Conservation (phyloP, 495 filamentous ascomycete genomes). For the Hypoxylon fuscum region DNA sequence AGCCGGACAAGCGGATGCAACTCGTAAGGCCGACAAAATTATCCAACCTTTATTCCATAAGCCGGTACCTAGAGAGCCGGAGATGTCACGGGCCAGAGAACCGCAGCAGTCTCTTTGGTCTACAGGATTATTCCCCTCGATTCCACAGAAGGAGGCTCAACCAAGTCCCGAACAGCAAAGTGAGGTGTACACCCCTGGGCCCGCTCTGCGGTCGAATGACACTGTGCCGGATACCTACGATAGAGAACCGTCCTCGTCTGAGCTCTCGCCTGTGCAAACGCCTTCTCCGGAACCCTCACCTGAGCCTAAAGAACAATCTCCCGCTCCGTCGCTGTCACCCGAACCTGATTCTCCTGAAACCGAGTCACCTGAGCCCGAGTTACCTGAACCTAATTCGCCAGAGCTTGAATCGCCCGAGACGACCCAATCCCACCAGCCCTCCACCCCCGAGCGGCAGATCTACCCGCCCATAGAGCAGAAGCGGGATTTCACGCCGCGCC, state of each 20-base stretch:
- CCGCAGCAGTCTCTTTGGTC: slow-evolving; percentile 41
- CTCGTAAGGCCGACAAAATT: slow-evolving; percentile 8
- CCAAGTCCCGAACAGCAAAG: slow-evolving; percentile 32
- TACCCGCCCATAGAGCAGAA: slow-evolving; percentile 55
- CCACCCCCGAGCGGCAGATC: slow-evolving; percentile 41
- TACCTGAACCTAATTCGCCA: neutral
- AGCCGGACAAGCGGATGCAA: slow-evolving; percentile 6
- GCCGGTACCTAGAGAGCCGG: slow-evolving; percentile 12
- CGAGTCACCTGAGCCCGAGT: neutral
- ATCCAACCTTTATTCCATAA: slow-evolving; percentile 23
- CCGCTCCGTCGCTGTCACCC: neutral
- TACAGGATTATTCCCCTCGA: slow-evolving; percentile 41
- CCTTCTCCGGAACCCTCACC: neutral
- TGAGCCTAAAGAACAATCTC: neutral
- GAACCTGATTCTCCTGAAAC: slow-evolving; percentile 21
- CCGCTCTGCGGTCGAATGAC: slow-evolving; percentile 28
- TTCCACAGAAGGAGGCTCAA: slow-evolving; percentile 44
- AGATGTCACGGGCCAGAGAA: slow-evolving; percentile 21
- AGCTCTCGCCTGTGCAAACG: slow-evolving; percentile 12
- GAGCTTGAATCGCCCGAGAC: neutral
- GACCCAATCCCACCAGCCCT: slow-evolving; percentile 29
- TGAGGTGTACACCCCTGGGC: slow-evolving; percentile 38
- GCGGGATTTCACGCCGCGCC: slow-evolving; percentile 59
- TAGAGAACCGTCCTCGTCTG: slow-evolving; percentile 15
- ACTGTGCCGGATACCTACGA: slow-evolving; percentile 30